Percentiles rank a stretch among this genome's conserved stretches.
phyloP scores from a whole-genome alignment of 2,329 filamentous ascomycete genomes.

The Alternaria sp. region DNA sequence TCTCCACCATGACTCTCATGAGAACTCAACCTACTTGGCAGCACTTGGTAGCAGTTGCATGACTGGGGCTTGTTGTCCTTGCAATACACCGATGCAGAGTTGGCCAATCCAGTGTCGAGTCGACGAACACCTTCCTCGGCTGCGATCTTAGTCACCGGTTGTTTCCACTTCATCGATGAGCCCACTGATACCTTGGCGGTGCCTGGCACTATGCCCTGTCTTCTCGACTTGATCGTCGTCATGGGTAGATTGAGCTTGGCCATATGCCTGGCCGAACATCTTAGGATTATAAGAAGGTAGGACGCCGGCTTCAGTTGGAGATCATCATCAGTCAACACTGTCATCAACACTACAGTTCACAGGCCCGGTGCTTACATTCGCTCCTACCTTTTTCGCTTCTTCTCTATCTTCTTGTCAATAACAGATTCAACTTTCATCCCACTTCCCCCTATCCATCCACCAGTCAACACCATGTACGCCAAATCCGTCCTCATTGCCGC shows the following conservation, averaged over 20 bases:
- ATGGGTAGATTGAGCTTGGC: not conserved
- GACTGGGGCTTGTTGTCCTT: not conserved
- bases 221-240: not conserved
- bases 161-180: not conserved
- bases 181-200: slow-evolving; percentile 3
- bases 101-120: slow-evolving; percentile 5
- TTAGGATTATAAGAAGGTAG: slow-evolving; percentile 6
- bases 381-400: slow-evolving; percentile 1
- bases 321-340: slow-evolving; percentile 6
- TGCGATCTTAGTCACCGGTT: not conserved
- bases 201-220: not conserved
- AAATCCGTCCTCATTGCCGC: slow-evolving; percentile 30
- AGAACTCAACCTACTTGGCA: not conserved
- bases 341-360: not conserved
- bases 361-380: slow-evolving; percentile 2
- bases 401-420: not conserved
- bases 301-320: not conserved
- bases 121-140: slow-evolving; percentile 10
- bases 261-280: not conserved
- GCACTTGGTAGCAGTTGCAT: not conserved
- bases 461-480: slow-evolving; percentile 31
- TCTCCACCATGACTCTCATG: not conserved
- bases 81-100: not conserved
- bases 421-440: not conserved
- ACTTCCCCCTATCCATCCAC: not conserved